A percentile compares a stretch with the other conserved stretches of the same genome.
These are phyloP conservation scores for Moesziomyces parantarcticus DNA, from an alignment of 1,284 basidiomycete species.

Conservation along the genomic window DNA sequence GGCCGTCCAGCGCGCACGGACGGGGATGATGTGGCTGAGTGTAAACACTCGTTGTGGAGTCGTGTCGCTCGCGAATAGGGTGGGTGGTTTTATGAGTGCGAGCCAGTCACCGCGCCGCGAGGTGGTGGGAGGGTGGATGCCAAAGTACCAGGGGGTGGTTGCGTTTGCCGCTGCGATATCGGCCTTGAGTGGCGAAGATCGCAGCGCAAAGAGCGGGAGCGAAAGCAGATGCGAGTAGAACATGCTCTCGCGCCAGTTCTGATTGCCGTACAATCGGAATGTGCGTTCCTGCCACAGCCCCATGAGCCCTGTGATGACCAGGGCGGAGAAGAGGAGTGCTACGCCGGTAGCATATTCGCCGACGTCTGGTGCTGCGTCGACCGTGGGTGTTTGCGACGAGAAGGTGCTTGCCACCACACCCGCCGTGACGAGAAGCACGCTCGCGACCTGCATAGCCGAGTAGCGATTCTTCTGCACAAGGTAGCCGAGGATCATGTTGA, in stretches of 20 bases:
- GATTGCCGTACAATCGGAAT: conserved; percentile 75
- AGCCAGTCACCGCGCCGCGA: not conserved
- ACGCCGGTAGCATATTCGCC: conserved; percentile 78
- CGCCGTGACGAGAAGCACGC: conserved; percentile 81
- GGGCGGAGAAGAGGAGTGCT: conserved; percentile 77
- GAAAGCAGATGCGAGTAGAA: conserved; percentile 80
- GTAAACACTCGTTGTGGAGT: conserved; percentile 48
- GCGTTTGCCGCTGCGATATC: conserved; percentile 49
- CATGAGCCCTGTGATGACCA: conserved; percentile 83
- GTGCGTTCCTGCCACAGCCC: conserved; percentile 88
- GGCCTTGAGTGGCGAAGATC: conserved; percentile 5
- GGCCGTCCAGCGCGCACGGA: no score
- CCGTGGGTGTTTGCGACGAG: conserved; percentile 69
- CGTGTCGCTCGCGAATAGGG: not conserved
- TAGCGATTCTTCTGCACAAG: conserved; percentile 70
- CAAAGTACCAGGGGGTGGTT: conserved; percentile 53
- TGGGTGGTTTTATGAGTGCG: conserved; percentile 4
- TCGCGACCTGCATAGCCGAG: conserved; percentile 66
- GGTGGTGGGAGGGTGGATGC: conserved; percentile 19
- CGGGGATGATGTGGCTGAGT: conserved; percentile 45
- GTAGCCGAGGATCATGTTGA: conserved; percentile 81
- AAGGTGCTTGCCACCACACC: conserved; percentile 87
- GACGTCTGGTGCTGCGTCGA: conserved; percentile 9
- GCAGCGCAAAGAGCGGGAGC: conserved; percentile 75
- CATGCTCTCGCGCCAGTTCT: conserved; percentile 87